Evolutionary conservation across 306 rosid genomes (phyloP).

Genomic region (Styphnolobium japonicum): DNA sequence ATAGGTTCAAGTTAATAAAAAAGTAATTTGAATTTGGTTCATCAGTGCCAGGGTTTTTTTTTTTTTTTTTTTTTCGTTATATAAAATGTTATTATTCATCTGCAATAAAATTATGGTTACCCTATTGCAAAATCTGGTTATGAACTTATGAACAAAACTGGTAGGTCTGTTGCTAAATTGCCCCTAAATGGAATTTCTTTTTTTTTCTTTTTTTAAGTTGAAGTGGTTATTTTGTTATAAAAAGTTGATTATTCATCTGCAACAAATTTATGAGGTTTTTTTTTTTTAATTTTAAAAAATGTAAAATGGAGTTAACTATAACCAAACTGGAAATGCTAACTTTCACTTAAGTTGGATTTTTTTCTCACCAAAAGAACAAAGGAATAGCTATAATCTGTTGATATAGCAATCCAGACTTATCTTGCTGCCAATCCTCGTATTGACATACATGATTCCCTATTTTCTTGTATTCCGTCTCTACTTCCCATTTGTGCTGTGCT

Average conservation of each 20-base stretch:
- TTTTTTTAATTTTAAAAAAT: background rate
- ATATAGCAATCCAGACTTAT: slow-evolving; percentile 6
- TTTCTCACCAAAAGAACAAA: background rate
- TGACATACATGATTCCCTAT: background rate
- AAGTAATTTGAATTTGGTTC: too few relatives aligned
- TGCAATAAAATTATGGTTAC: background rate
- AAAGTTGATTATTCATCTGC: background rate
- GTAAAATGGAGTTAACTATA: background rate
- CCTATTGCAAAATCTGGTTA: background rate
- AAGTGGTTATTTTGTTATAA: too few relatives aligned
- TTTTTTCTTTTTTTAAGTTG: too few relatives aligned
- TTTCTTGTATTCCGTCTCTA: background rate
- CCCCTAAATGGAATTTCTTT: background rate
- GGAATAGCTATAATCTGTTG: background rate
- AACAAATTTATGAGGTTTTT: background rate
- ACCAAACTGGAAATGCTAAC: background rate
- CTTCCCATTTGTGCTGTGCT: background rate
- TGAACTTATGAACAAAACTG: background rate
- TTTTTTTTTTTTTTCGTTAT: too few relatives aligned
- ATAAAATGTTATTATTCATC: background rate
- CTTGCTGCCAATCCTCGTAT: background rate
- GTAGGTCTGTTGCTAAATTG: background rate
- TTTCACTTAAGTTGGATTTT: background rate
- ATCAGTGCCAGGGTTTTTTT: too few relatives aligned
- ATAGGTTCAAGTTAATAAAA: background rate